Base-by-base conservation (phyloP, 1,284 basidiomycete species). In the Flammula alnicola region DNA sequence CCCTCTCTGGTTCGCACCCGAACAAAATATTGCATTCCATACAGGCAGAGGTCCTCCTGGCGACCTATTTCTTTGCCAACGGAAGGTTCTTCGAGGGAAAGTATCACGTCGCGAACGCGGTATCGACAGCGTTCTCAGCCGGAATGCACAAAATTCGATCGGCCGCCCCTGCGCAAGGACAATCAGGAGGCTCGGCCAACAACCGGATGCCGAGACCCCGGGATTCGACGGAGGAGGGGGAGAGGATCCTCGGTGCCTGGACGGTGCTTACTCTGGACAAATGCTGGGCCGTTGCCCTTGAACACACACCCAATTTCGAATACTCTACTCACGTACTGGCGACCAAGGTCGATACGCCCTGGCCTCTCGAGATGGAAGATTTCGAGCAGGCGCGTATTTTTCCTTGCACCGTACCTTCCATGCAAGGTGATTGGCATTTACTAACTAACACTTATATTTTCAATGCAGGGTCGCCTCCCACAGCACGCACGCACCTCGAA, bases 41-140 rank as follows among this genome's bases (percentile, higher is more conserved):
- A 22, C 80, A 82, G 56, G 74, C 81, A 0, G 77, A 81, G 55
- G 66, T 80, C 9, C 69, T 84, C 6, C 68, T 83, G n/a, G 70
- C 78, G 0, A 67, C 72, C 37, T 83, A 81, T 55, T 76, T 77
- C 57, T 74, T 78, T 44, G 56, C 64, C 19, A 64, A 67, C 36
- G 69, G 65, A 3, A 62, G 72, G n/a, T 63, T 67, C 19, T 49
- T 72, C 10, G 73, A 75, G 53, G 73, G 66, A 1, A 66, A 67
- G 47, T 74, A 73, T 54, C 73, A 75, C 45, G 60, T 65, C 5
- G 67, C 65, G 25, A 66, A 64, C 12, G 75, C 74, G 1, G 62
- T 71, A 4, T 69, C 71, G 0, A 63, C 74, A 16, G 63, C 64
- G 1, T 56, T 74, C 20, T 67, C 67, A 1, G 64, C 67, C 3